phyloP scores from a whole-genome alignment of 2,329 filamentous ascomycete genomes.

The Nemania diffusa region DNA sequence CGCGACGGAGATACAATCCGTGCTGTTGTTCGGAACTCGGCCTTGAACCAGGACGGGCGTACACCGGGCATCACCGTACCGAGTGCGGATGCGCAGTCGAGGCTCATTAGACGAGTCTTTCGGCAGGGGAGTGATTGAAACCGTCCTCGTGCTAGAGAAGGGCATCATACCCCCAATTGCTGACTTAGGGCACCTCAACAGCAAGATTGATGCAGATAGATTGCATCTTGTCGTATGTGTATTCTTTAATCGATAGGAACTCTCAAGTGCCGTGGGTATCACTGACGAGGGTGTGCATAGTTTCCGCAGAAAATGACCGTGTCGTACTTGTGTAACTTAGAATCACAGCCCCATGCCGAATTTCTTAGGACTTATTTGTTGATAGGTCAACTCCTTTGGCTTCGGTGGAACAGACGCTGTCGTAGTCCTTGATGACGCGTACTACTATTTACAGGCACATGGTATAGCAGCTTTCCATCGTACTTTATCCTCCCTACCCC shows the following conservation, averaged over 20 bases:
- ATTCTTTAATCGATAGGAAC: not conserved
- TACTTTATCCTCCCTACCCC: too few relatives aligned
- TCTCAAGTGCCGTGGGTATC: not conserved
- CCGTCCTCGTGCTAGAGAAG: conserved; percentile 35
- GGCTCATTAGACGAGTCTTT: conserved; percentile 37
- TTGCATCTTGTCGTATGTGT: too few relatives aligned
- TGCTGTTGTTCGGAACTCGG: conserved; percentile 45
- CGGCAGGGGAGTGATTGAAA: conserved; percentile 36
- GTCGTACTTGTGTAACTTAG: not conserved
- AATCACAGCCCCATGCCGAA: not conserved
- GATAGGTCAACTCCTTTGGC: conserved; percentile 30
- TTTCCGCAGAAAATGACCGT: not conserved
- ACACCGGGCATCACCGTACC: conserved; percentile 41
- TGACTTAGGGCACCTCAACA: not conserved
- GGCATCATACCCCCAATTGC: conserved; percentile 27
- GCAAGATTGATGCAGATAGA: not conserved
- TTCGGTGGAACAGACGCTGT: conserved; percentile 30
- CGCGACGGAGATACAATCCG: conserved; percentile 50
- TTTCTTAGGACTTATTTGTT: too few relatives aligned
- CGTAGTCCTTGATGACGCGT: conserved; percentile 22
- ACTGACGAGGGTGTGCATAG: too few relatives aligned
- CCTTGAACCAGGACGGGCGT: conserved; percentile 38
- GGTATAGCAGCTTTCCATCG: not conserved
- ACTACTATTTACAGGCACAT: not conserved
- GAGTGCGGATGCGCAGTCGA: conserved; percentile 47